Percentiles rank a stretch among this genome's conserved stretches.
Evolutionary conservation across 148 eudicot genomes (phyloP).

Genomic region (Arbutus unedo): DNA sequence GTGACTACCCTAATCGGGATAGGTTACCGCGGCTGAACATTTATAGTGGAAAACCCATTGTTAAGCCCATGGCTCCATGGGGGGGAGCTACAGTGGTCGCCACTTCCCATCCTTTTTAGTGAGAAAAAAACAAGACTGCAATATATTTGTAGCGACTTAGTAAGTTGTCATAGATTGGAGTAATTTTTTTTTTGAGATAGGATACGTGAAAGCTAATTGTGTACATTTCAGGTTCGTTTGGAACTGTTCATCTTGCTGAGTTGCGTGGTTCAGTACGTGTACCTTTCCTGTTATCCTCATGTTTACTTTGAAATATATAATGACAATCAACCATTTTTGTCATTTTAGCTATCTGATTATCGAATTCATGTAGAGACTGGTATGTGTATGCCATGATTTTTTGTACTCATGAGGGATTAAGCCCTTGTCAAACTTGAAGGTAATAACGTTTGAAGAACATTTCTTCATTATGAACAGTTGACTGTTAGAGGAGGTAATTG

Average conservation of each 20-base stretch:
- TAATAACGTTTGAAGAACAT: slow-evolving; percentile 4
- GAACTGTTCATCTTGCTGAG: slow-evolving; percentile 88
- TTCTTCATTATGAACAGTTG: background rate
- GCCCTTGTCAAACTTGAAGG: background rate
- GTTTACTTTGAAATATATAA: background rate
- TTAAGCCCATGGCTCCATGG: no score
- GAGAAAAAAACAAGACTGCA: no score
- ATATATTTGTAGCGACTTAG: background rate
- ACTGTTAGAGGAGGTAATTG: background rate
- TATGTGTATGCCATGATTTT: slow-evolving; percentile 1
- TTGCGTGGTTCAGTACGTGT: slow-evolving; percentile 81
- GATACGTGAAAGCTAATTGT: background rate
- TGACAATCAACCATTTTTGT: background rate
- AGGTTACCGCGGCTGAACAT: no score
- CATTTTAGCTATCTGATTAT: background rate
- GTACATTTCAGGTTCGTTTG: slow-evolving; percentile 76
- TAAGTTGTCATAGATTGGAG: no score
- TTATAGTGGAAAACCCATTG: no score
- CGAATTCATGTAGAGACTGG: background rate
- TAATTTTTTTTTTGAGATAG: background rate
- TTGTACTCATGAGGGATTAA: background rate
- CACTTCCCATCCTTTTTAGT: no score
- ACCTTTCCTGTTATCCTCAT: background rate
- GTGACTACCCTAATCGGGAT: no score
- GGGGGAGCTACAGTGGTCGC: no score